These are phyloP conservation scores for Candida tibetensis DNA, from an alignment of 805 yeast species.

Conservation along the genomic window DNA sequence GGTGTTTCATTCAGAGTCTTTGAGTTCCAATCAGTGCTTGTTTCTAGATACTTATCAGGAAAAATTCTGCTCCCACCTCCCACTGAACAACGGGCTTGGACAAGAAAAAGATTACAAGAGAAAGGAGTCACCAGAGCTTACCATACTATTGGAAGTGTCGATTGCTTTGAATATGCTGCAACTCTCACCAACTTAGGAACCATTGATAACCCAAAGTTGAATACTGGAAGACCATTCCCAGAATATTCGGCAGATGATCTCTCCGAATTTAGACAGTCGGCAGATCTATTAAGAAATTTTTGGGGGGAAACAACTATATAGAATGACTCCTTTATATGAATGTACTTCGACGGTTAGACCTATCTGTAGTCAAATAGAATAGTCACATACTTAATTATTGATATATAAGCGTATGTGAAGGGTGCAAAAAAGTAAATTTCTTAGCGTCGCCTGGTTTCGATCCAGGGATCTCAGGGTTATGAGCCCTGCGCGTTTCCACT, in stretches of 20 bases:
- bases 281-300: slow-evolving; percentile 14
- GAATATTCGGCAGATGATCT: slow-evolving; percentile 16
- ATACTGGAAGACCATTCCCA: slow-evolving; percentile 23
- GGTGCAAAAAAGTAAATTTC: slow-evolving; percentile 4
- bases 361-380: no score
- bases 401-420: no score
- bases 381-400: no score
- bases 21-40: slow-evolving; percentile 61
- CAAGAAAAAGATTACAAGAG: slow-evolving; percentile 31
- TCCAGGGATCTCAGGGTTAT: slow-evolving; percentile 97
- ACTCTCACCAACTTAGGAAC: slow-evolving; percentile 17
- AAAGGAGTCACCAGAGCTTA: slow-evolving; percentile 43
- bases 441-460: slow-evolving; percentile 60
- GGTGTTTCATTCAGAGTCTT: slow-evolving; percentile 62
- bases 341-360: slow-evolving; percentile 3
- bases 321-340: no score
- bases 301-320: slow-evolving; percentile 18
- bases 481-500: slow-evolving; percentile 99
- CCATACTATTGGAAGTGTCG: slow-evolving; percentile 37
- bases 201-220: slow-evolving; percentile 10
- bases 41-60: slow-evolving; percentile 61
- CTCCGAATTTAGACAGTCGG: slow-evolving; percentile 12
- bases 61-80: slow-evolving; percentile 48
- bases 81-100: slow-evolving; percentile 47
- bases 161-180: slow-evolving; percentile 14